Conservation (phyloP, 2,329 filamentous ascomycete species). For the Epichloe coenophiala region DNA sequence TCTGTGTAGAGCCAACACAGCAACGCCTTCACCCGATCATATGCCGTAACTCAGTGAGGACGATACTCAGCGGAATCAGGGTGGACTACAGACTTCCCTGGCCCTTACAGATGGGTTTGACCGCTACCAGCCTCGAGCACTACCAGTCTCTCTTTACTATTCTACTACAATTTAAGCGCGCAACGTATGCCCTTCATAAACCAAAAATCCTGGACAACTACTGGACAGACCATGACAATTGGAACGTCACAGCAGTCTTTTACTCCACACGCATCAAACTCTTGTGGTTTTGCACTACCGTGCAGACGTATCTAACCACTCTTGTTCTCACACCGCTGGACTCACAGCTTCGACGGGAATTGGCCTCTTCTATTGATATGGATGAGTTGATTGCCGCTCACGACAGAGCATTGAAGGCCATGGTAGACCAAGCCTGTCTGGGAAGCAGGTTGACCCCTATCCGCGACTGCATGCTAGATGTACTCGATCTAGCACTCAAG, state of each 20-base stretch:
- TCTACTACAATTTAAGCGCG: slow-evolving; percentile 63
- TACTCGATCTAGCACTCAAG: slow-evolving; percentile 61
- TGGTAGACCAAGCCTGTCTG: slow-evolving; percentile 58
- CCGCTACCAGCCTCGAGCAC: slow-evolving; percentile 43
- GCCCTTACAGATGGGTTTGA: slow-evolving; percentile 60
- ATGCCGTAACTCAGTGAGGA: slow-evolving; percentile 42
- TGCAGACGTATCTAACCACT: slow-evolving; percentile 65
- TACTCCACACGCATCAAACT: slow-evolving; percentile 54
- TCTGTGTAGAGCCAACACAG: slow-evolving; percentile 33
- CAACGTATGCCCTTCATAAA: slow-evolving; percentile 51
- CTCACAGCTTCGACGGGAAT: slow-evolving; percentile 37
- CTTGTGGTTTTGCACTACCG: slow-evolving; percentile 61
- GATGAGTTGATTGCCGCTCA: slow-evolving; percentile 70
- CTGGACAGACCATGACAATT: slow-evolving; percentile 21
- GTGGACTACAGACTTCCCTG: slow-evolving; percentile 56
- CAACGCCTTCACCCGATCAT: slow-evolving; percentile 29
- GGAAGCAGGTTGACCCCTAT: slow-evolving; percentile 57
- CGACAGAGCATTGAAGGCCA: slow-evolving; percentile 42
- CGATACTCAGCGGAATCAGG: slow-evolving; percentile 45
- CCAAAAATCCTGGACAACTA: slow-evolving; percentile 31
- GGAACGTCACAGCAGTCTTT: slow-evolving; percentile 34
- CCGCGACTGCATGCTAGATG: slow-evolving; percentile 55
- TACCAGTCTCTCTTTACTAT: slow-evolving; percentile 67
- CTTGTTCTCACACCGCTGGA: slow-evolving; percentile 54
- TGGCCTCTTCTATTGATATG: slow-evolving; percentile 54